Evolutionary conservation across 345 rosid genomes (phyloP).

Genomic region (Eucalyptus microcorys): DNA sequence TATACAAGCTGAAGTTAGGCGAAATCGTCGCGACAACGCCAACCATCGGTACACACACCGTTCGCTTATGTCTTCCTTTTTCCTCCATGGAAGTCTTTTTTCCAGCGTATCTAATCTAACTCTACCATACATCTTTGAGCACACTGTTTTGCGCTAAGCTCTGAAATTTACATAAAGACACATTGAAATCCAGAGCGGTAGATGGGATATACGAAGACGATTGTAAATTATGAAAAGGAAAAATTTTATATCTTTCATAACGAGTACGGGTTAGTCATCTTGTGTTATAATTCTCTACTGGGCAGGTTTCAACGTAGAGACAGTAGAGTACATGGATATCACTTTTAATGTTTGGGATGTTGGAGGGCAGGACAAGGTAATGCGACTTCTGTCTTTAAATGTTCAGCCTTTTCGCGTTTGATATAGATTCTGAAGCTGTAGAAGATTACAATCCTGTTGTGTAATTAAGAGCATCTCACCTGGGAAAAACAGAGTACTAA

Average conservation of each 20-base stretch:
- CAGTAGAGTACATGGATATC: constrained; percentile 42
- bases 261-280: background rate
- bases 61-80: background rate
- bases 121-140: background rate
- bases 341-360: constrained; percentile 58
- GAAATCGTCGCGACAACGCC: constrained; percentile 40
- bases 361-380: constrained; percentile 62
- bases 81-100: background rate
- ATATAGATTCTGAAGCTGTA: background rate
- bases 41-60: constrained; percentile 33
- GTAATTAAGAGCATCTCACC: background rate
- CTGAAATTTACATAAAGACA: background rate
- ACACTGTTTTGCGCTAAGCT: background rate
- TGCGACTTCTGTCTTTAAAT: background rate
- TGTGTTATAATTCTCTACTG: background rate
- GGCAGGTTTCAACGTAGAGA: constrained; percentile 60
- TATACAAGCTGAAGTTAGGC: constrained; percentile 65
- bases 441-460: background rate
- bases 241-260: background rate
- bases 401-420: background rate
- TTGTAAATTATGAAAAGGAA: background rate
- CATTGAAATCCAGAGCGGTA: background rate
- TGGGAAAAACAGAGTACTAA: background rate
- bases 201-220: background rate
- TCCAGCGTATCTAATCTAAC: background rate